Evolutionary conservation across 441 rosid genomes (phyloP).

Genomic region (Pelargonium fulgidum): DNA sequence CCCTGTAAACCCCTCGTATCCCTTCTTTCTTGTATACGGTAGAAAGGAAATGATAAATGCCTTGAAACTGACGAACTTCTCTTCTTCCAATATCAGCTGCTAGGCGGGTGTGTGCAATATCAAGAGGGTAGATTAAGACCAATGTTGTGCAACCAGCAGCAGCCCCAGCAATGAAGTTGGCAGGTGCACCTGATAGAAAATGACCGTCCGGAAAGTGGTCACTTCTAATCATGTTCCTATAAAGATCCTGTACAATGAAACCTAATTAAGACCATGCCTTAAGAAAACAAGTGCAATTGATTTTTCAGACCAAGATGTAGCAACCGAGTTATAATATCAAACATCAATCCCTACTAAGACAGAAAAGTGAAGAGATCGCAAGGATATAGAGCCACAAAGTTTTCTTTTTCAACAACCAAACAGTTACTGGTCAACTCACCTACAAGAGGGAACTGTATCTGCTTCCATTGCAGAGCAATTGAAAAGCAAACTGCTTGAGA

Average conservation of each 20-base stretch:
- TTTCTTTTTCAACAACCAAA: too few species aligned
- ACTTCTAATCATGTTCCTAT: slow-evolving; percentile 57
- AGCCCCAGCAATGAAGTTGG: slow-evolving; percentile 85
- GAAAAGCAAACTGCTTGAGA: too few species aligned
- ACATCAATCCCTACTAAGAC: too few species aligned
- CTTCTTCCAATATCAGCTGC: slow-evolving; percentile 82
- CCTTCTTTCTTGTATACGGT: slow-evolving; percentile 70
- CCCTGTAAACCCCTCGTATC: slow-evolving; percentile 68
- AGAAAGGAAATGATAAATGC: slow-evolving; percentile 68
- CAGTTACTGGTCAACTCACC: too few species aligned
- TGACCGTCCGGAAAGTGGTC: slow-evolving; percentile 39
- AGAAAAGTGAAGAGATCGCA: too few species aligned
- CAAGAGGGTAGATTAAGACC: slow-evolving; percentile 83
- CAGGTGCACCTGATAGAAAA: slow-evolving; percentile 53
- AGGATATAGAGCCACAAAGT: too few species aligned
- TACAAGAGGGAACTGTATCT: too few species aligned
- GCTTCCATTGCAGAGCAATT: too few species aligned
- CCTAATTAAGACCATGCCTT: too few species aligned
- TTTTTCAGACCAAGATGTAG: too few species aligned
- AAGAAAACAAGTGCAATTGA: too few species aligned
- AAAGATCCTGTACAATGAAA: slow-evolving; percentile 53
- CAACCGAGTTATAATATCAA: too few species aligned
- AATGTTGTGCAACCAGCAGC: slow-evolving; percentile 85
- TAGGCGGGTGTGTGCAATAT: slow-evolving; percentile 87
- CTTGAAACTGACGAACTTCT: slow-evolving; percentile 68